These are phyloP conservation scores for Camptophora hylomeconis DNA, from an alignment of 2,329 filamentous ascomycete genomes.

Conservation along the genomic window DNA sequence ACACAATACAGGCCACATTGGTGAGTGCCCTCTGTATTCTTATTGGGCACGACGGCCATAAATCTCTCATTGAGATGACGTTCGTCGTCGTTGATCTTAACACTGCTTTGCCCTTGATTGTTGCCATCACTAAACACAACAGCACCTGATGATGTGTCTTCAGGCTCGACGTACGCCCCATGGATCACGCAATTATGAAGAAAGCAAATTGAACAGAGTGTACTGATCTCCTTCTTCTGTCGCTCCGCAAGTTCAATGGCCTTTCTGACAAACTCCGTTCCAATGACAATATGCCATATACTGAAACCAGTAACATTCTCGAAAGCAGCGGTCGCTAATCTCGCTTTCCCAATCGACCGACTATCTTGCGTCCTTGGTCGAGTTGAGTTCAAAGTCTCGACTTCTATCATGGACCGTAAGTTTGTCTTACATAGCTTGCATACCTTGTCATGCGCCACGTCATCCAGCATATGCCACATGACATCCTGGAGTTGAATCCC, in stretches of 20 bases:
- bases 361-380: too few species aligned
- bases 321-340: conserved; percentile 12
- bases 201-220: conserved; percentile 15
- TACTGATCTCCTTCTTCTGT: neutral
- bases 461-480: too few species aligned
- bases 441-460: too few species aligned
- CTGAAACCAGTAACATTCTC: conserved; percentile 8
- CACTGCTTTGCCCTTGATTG: conserved; percentile 9
- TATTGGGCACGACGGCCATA: conserved; percentile 5
- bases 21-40: neutral
- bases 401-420: too few species aligned
- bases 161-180: conserved; percentile 13
- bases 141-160: neutral
- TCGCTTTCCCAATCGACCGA: too few species aligned
- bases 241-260: conserved; percentile 3
- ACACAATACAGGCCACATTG: conserved; percentile 18
- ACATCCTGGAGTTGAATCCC: too few species aligned
- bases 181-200: conserved; percentile 16
- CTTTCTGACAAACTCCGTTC: conserved; percentile 6
- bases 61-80: conserved; percentile 11
- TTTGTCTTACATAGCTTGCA: too few species aligned
- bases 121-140: conserved; percentile 5
- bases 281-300: conserved; percentile 15
- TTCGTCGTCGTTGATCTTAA: conserved; percentile 16
- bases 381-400: too few species aligned